Percentiles rank a stretch among this genome's conserved stretches.
Evolutionary conservation across 1,284 basidiomycete species (phyloP).

Genomic region (Trametes sp.): DNA sequence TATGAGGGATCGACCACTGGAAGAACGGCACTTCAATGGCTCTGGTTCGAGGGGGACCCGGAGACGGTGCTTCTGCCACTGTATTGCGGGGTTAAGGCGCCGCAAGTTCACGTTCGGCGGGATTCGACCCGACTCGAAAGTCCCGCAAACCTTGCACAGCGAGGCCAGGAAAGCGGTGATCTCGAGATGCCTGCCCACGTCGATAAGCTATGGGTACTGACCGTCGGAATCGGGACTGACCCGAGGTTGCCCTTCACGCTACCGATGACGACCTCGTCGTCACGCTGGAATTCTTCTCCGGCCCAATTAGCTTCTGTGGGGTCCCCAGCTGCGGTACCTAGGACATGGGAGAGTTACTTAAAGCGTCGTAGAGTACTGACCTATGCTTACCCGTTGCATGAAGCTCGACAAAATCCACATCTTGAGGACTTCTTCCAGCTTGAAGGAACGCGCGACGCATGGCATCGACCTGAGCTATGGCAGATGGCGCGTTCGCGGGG

Average conservation of each 20-base stretch:
- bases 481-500: constrained; percentile 49
- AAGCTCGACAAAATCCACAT: constrained; percentile 56
- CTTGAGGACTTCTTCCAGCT: constrained; percentile 40
- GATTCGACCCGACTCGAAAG: constrained; percentile 45
- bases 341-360: too few species aligned
- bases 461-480: constrained; percentile 44
- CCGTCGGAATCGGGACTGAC: constrained; percentile 33
- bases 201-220: background rate
- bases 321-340: constrained; percentile 53
- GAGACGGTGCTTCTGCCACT: constrained; percentile 44
- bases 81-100: constrained; percentile 46
- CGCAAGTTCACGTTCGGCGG: constrained; percentile 50
- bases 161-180: constrained; percentile 50
- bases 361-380: too few species aligned
- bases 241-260: constrained; percentile 59
- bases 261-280: constrained; percentile 46
- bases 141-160: constrained; percentile 47
- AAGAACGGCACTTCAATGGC: constrained; percentile 30
- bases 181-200: constrained; percentile 44
- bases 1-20: constrained; percentile 39
- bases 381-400: constrained; percentile 51
- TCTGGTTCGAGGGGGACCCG: constrained; percentile 34
- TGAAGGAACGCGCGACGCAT: constrained; percentile 44
- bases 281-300: constrained; percentile 45
- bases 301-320: constrained; percentile 59